phyloP scores from a whole-genome alignment of 78 protist genomes.

The slime mould (Dictyostelium discoideum) region dicty_2.7 NC_007090.3:3024501-3025000 shows the following conservation, averaged over 20 bases:
- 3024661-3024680: neutral
- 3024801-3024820: neutral
- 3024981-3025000: constrained; percentile 23
- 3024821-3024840: neutral
- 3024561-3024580: neutral
- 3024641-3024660: neutral
- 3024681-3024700: neutral
- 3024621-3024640: neutral
- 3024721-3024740: constrained; percentile 30
- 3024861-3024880: constrained; percentile 24
- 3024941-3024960: constrained; percentile 39
- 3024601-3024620: neutral
- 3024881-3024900: neutral
- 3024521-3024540: neutral
- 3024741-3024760: neutral
- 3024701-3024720: neutral
- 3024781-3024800: neutral
- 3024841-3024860: neutral
- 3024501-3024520: constrained; percentile 15
- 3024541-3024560: no score
- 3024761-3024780: neutral
- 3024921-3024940: neutral
- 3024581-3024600: neutral
- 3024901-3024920: constrained; percentile 28
- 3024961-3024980: constrained; percentile 16